Conservation (phyloP, 2,329 filamentous ascomycete genomes). For the Stagonosporopsis chrysanthemi region DNA sequence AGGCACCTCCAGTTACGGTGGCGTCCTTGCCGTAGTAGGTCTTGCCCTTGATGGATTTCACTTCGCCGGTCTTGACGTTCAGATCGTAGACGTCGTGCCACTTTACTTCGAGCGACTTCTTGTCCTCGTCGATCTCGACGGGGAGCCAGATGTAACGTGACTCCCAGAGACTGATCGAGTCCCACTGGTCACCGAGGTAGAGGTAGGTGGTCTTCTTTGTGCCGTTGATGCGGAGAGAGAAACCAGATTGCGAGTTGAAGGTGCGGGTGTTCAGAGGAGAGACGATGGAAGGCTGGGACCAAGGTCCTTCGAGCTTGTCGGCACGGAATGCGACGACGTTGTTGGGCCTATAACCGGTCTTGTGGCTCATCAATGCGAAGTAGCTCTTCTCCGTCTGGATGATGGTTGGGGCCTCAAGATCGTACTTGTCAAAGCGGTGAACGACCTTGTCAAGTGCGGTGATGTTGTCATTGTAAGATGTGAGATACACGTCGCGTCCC, state of each 20-base stretch:
- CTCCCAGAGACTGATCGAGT: conserved; percentile 64
- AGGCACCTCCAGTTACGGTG: conserved; percentile 56
- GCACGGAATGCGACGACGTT: conserved; percentile 66
- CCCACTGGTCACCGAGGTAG: conserved; percentile 63
- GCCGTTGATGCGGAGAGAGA: conserved; percentile 58
- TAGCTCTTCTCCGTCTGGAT: conserved; percentile 67
- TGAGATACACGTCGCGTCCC: conserved; percentile 66
- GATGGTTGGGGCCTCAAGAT: conserved; percentile 67
- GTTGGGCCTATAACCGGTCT: conserved; percentile 69
- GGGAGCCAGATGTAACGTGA: conserved; percentile 66
- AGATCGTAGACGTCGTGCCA: conserved; percentile 67
- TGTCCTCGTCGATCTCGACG: conserved; percentile 60
- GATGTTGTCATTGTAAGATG: conserved; percentile 61
- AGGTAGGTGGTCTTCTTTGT: conserved; percentile 59
- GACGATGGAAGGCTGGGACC: conserved; percentile 64
- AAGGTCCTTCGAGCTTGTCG: conserved; percentile 59
- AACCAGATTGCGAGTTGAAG: conserved; percentile 63
- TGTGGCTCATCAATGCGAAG: conserved; percentile 68
- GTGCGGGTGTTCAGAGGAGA: conserved; percentile 60
- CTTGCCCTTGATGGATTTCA: conserved; percentile 56
- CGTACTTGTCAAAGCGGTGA: conserved; percentile 65
- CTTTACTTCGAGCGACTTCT: conserved; percentile 58
- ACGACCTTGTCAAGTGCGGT: conserved; percentile 61
- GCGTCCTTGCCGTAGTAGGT: conserved; percentile 59
- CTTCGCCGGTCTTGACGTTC: conserved; percentile 60